These are phyloP conservation scores for Boletus nobilissimus DNA, from an alignment of 1,284 basidiomycete species.

Conservation along the genomic window DNA sequence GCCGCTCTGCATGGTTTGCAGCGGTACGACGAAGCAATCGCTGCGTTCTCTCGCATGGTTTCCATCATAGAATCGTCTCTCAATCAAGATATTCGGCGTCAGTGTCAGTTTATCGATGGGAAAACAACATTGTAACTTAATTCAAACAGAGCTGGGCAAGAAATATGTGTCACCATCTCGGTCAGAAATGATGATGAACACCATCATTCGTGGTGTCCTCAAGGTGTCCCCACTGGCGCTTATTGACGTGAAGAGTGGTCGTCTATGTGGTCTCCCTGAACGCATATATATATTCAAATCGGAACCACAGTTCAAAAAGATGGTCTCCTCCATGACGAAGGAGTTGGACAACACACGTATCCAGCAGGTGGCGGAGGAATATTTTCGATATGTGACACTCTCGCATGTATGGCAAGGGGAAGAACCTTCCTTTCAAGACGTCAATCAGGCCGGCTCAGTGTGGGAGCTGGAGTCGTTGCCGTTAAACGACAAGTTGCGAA, in stretches of 20 bases:
- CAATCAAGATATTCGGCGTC: background rate
- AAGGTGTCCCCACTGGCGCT: constrained; percentile 11
- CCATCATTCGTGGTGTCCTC: background rate
- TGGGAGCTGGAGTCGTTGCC: no score
- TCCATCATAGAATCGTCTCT: background rate
- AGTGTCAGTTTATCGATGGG: background rate
- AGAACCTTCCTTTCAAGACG: no score
- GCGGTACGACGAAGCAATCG: constrained; percentile 14
- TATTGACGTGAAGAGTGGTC: constrained; percentile 13
- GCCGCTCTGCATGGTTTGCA: constrained; percentile 5
- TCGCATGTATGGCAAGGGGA: no score
- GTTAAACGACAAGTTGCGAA: no score
- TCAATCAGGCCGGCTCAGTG: no score
- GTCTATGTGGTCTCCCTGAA: no score
- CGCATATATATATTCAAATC: background rate
- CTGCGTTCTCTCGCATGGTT: background rate
- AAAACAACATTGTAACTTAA: background rate
- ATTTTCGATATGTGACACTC: no score
- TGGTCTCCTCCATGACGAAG: background rate
- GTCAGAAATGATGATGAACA: background rate
- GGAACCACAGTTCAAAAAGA: background rate
- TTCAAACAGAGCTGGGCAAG: background rate
- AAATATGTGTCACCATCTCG: constrained; percentile 6
- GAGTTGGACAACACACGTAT: background rate
- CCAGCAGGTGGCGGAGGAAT: background rate